Conservation (phyloP, 1,284 basidiomycete species). For the Neotropicomus parvogracilis region DNA sequence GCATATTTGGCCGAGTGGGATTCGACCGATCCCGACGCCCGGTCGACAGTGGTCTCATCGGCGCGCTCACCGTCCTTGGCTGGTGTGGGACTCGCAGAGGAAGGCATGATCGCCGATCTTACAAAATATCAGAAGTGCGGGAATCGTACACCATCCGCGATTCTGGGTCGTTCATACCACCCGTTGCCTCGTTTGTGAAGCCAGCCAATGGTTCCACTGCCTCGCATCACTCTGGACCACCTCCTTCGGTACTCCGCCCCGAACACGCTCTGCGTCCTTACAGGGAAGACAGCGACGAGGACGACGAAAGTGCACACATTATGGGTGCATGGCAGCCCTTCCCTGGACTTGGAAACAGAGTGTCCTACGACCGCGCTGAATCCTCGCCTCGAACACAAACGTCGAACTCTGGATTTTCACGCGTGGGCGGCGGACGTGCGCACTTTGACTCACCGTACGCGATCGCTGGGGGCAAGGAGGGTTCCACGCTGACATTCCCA, state of each 20-base stretch:
- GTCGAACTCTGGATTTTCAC: constrained; percentile 63
- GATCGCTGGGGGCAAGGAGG: constrained; percentile 43
- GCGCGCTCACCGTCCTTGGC: constrained; percentile 70
- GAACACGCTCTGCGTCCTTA: constrained; percentile 76
- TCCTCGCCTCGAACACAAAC: constrained; percentile 33
- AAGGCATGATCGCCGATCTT: constrained; percentile 26
- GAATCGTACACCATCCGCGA: constrained; percentile 31
- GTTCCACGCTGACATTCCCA: constrained; percentile 61
- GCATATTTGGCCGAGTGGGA: constrained; percentile 74
- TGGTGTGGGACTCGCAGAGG: constrained; percentile 63
- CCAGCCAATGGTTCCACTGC: constrained; percentile 25
- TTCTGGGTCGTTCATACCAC: constrained; percentile 45
- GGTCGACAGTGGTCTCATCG: constrained; percentile 82
- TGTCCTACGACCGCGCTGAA: constrained; percentile 35
- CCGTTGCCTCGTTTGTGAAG: constrained; percentile 30
- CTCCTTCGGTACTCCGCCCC: constrained; percentile 70
- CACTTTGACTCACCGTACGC: constrained; percentile 78
- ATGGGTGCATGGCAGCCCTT: constrained; percentile 83
- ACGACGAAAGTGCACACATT: constrained; percentile 74
- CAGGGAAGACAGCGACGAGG: constrained; percentile 70
- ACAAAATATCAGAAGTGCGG: constrained; percentile 28
- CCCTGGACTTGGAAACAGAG: constrained; percentile 49
- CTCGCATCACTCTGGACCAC: constrained; percentile 50
- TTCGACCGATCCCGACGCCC: constrained; percentile 83
- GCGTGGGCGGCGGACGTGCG: constrained; percentile 74